Evolutionary conservation across 768 basidiomycete genomes (phyloP).

Genomic region (Tylopilus plumbeoviolaceoides): DNA sequence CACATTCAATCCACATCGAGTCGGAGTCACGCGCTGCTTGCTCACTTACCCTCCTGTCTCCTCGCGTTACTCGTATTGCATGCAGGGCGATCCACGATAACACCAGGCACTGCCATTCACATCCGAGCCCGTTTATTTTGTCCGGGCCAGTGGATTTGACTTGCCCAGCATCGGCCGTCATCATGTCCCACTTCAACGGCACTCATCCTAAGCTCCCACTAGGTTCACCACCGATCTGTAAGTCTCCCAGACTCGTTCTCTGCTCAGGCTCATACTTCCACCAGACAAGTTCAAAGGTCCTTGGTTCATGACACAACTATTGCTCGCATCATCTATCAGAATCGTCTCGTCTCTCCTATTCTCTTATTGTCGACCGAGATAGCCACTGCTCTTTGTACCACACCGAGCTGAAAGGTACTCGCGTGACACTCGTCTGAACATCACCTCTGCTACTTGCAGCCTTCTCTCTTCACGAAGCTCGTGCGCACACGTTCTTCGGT

Average conservation of each 20-base stretch:
- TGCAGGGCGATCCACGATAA: no score
- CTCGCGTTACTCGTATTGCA: no score
- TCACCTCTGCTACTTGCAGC: conserved; percentile 40
- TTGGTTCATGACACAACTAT: conserved; percentile 94
- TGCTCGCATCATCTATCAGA: conserved; percentile 75
- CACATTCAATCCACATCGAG: no score
- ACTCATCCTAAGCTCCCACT: conserved; percentile 48
- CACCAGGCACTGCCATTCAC: no score
- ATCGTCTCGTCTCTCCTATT: conserved; percentile 79
- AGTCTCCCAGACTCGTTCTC: conserved; percentile 24
- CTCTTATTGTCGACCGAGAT: conserved; percentile 82
- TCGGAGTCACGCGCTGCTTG: no score
- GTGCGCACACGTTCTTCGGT: conserved; percentile 86
- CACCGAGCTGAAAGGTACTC: conserved; percentile 86
- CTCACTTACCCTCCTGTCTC: no score
- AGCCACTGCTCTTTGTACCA: conserved; percentile 90
- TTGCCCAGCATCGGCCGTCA: not conserved
- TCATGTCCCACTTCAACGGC: conserved; percentile 20
- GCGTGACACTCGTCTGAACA: not conserved
- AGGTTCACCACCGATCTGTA: conserved; percentile 62
- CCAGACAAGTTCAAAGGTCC: conserved; percentile 84
- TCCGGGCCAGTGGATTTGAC: not conserved
- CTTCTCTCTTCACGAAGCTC: conserved; percentile 92
- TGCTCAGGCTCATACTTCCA: conserved; percentile 3
- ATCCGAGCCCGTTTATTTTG: no score